phyloP scores from a whole-genome alignment of 305 asterid species.

The Coffea humblotiana region DNA sequence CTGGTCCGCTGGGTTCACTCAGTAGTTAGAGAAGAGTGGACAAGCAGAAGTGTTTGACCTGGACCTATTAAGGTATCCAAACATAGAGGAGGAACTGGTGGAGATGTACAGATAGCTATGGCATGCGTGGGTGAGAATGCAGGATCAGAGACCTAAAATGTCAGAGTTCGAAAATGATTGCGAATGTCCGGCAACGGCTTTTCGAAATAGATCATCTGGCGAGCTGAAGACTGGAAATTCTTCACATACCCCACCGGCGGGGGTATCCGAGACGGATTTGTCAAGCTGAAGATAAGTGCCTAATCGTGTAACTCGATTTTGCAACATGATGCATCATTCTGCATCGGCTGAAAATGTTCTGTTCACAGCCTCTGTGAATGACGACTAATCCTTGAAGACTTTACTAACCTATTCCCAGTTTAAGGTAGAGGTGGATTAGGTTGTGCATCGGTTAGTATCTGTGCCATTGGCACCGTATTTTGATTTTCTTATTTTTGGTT shows the following conservation, averaged over 20 bases:
- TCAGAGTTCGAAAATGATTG: slow-evolving; percentile 64
- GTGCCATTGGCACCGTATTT: not conserved
- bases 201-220: slow-evolving; percentile 26
- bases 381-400: not conserved
- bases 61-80: slow-evolving; percentile 68
- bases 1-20: slow-evolving; percentile 89
- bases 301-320: not conserved
- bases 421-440: slow-evolving; percentile 27
- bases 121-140: slow-evolving; percentile 70
- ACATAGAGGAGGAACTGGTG: slow-evolving; percentile 79
- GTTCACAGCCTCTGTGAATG: slow-evolving; percentile 60
- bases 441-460: slow-evolving; percentile 19
- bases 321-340: not conserved
- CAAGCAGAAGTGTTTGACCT: slow-evolving; percentile 79
- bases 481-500: slow-evolving; percentile 7
- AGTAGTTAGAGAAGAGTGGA: slow-evolving; percentile 93
- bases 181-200: slow-evolving; percentile 36
- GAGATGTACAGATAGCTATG: slow-evolving; percentile 81
- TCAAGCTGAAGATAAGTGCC: slow-evolving; percentile 14
- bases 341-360: slow-evolving; percentile 1
- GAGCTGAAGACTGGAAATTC: slow-evolving; percentile 37
- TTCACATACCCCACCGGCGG: slow-evolving; percentile 24
- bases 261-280: slow-evolving; percentile 28
- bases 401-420: slow-evolving; percentile 22
- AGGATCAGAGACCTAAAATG: slow-evolving; percentile 83